Evolutionary conservation across 2,329 filamentous ascomycete species (phyloP).

Genomic region (Colletotrichum brevisporum): DNA sequence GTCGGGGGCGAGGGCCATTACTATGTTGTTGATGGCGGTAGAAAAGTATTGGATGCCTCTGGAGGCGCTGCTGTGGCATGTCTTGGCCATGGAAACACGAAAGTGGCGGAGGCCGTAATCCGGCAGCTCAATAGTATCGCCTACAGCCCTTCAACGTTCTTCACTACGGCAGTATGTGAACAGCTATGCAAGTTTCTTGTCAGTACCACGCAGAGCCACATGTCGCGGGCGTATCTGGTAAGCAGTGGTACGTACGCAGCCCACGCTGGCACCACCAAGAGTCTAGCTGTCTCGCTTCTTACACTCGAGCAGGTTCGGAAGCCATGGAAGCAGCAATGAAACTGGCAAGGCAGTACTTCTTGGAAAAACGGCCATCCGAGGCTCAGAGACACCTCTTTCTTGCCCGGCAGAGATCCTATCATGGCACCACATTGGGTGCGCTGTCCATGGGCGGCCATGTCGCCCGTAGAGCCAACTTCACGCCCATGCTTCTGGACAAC

Average conservation of each 20-base stretch:
- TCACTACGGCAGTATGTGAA: constrained; percentile 56
- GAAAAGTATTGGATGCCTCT: constrained; percentile 52
- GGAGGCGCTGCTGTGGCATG: constrained; percentile 53
- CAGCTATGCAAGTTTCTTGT: constrained; percentile 55
- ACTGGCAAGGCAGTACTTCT: constrained; percentile 62
- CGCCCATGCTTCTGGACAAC: constrained; percentile 70
- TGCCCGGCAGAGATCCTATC: constrained; percentile 76
- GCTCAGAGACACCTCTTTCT: constrained; percentile 75
- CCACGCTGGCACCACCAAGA: neutral
- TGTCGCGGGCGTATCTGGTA: constrained; percentile 55
- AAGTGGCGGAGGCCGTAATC: constrained; percentile 47
- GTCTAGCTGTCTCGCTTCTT: neutral
- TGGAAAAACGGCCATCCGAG: constrained; percentile 61
- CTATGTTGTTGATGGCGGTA: constrained; percentile 51
- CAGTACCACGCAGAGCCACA: constrained; percentile 53
- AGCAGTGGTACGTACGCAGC: constrained; percentile 50
- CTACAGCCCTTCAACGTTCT: constrained; percentile 58
- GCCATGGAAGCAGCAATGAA: constrained; percentile 66
- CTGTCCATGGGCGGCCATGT: constrained; percentile 75
- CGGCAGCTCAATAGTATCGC: constrained; percentile 46
- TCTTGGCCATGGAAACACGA: constrained; percentile 48
- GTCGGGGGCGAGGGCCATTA: constrained; percentile 53
- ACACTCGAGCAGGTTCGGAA: constrained; percentile 61
- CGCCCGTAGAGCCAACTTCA: constrained; percentile 72
- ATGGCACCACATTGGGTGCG: constrained; percentile 79